Conservation (phyloP, 2,329 filamentous ascomycete genomes). For the Fusarium haematococcum region DNA sequence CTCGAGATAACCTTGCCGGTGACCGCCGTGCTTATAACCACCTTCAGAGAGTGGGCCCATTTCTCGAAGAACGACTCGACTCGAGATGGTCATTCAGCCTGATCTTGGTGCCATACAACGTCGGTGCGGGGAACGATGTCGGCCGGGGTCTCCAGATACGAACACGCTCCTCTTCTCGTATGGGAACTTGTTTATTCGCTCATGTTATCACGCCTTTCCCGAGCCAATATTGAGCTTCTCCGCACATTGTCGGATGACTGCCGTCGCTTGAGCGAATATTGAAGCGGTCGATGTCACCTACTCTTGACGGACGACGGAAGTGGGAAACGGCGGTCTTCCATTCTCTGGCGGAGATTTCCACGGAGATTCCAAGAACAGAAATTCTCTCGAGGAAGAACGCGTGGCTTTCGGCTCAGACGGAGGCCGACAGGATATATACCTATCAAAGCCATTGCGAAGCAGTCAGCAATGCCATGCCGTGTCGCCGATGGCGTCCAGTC, state of each 20-base stretch:
- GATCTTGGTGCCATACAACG: slow-evolving; percentile 24
- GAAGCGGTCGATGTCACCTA: slow-evolving; percentile 13
- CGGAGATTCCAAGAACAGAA: neutral
- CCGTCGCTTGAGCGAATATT: slow-evolving; percentile 26
- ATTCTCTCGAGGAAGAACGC: slow-evolving; percentile 8
- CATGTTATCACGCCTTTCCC: slow-evolving; percentile 25
- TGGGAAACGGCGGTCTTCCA: neutral
- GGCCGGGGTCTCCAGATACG: slow-evolving; percentile 25
- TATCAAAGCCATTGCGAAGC: slow-evolving; percentile 8
- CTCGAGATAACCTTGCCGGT: neutral
- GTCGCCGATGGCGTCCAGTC: neutral
- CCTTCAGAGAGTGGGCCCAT: slow-evolving; percentile 5
- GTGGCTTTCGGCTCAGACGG: slow-evolving; percentile 18
- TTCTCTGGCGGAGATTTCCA: neutral
- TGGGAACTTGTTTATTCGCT: slow-evolving; percentile 37
- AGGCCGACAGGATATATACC: slow-evolving; percentile 31
- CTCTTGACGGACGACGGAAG: neutral
- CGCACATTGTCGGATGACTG: slow-evolving; percentile 27
- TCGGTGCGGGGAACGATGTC: slow-evolving; percentile 24
- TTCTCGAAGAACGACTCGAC: neutral
- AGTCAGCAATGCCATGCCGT: slow-evolving; percentile 6
- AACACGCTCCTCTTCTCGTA: slow-evolving; percentile 28
- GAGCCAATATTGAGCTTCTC: slow-evolving; percentile 23
- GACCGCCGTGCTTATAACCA: neutral
- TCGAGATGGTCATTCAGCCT: slow-evolving; percentile 25